Evolutionary conservation across 1,139 yeast species (phyloP), one percentile per base, ranked within the genome.

Genomic region (Sugiyamaella pinicola): DNA sequence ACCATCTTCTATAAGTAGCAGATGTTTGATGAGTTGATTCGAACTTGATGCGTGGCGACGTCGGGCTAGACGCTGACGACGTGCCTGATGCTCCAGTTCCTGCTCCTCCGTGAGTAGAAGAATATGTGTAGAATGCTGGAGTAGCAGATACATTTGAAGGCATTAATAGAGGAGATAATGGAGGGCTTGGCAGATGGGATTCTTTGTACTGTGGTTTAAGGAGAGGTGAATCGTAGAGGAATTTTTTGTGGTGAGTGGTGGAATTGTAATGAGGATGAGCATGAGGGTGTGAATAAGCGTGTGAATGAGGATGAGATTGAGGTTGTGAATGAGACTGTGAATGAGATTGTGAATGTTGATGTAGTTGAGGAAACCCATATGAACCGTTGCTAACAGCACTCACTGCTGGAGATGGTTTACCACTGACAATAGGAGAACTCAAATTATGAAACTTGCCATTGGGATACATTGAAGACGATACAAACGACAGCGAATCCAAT

Each of bases 161-260:
- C 38, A 47, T 58, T 43, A 60, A 45, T 40, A 60, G 55, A 12
- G 64, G 64, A 2, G 63, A 58, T 6, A 57, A 52, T 6, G 56
- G 54, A 6, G 58, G 59, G 44, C 55, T 53, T n/a, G 53, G 55
- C 45, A 48, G 45, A 38, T 43, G 31, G 26, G 53, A 21, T 26
- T 35, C 31, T 26, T 34, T 40, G 15, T 38, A 35, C 51, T 55
- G 61, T 24, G 59, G 64, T 34, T 42, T 51, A 33, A 65, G 61
- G 51, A 63, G 50, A 15, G 70, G 70, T 22, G 66, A 61, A 6
- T 62, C 63, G 55, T 67, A 66, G 35, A 65, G 59, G 47, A 66
- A 67, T 50, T 58, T 51, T 37, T 51, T 41, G 33, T n/a, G n/a
- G n/a, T n/a, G n/a, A n/a, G n/a, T n/a, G n/a, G n/a, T n/a, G n/a